Evolutionary conservation across 2,329 filamentous ascomycete genomes (phyloP), one percentile per base, ranked within the genome.

Genomic region (Verticillium longisporum): DNA sequence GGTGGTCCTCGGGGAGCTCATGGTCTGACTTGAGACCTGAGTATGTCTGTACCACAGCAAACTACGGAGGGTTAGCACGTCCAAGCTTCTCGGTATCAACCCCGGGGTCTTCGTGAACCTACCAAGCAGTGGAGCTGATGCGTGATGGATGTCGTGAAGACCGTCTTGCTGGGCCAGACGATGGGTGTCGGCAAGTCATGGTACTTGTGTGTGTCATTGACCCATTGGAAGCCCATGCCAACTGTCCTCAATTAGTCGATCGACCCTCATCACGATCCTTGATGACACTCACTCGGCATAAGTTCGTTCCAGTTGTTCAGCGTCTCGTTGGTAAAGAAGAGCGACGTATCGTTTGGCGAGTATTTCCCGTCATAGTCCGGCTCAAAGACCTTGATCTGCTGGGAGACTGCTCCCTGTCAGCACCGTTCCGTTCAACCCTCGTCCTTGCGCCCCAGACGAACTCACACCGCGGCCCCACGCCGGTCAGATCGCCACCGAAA

Each of bases 51-150:
- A 75, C 75, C 53, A 78, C 74, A 63, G 76, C 74, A 65, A 74
- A 78, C 68, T 73, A 9, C 1, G 9, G 0, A 33, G 54, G 31
- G 58, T 57, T 37, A 55, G 31, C 4, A 10, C 2, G 31, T 15
- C 45, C 45, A 50, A 50, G 45, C 3, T 9, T 7, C 18, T 18
- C 7, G 5, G 45, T 6, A 21, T 4, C 1, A 26, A 26, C 14
- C 2, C 13, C 9, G 1, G n/a, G 6, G 21, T 18, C 14, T 3
- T 11, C 11, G 1, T 14, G 6, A 11, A 36, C 50, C 13, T 69
- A 75, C 73, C 60, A 78, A 68, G 62, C 77, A 79, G 66, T 78
- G 75, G 2, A 79, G 70, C 65, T 79, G 77, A 62, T 79, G 77
- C 2, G 76, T 78, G 62, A 78, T 69, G 3, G 74, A 75, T 0